Conservation (phyloP, 176 grass and related monocot species). For the Oryza nivara region DNA sequence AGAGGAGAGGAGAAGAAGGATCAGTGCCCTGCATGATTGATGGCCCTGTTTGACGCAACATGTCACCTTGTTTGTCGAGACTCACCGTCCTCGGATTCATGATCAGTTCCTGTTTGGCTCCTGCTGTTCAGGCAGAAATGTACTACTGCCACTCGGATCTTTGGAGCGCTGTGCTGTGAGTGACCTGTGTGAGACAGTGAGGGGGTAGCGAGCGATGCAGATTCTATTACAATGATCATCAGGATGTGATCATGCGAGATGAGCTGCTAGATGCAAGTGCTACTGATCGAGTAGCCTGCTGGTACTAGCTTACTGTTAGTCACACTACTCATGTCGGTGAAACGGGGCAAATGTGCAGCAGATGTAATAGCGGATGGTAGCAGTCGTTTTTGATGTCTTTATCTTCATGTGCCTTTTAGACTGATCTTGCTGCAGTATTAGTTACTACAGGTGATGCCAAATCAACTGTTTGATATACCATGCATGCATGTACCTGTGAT, state of each 20-base stretch:
- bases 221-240: neutral
- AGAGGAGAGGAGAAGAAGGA: slow-evolving; percentile 21
- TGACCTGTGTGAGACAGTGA: neutral
- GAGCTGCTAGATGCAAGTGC: neutral
- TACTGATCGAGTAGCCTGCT: no score
- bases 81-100: slow-evolving; percentile 43
- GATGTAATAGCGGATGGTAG: neutral
- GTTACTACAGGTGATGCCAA: neutral
- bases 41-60: slow-evolving; percentile 28
- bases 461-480: neutral
- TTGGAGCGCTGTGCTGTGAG: neutral
- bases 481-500: neutral
- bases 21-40: slow-evolving; percentile 33
- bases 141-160: neutral
- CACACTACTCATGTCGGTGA: slow-evolving; percentile 11
- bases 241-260: neutral
- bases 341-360: neutral
- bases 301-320: neutral
- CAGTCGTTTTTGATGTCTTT: neutral
- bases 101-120: neutral
- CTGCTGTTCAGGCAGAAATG: neutral
- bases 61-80: slow-evolving; percentile 14
- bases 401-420: neutral
- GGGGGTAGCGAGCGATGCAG: neutral
- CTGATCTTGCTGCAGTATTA: neutral